phyloP scores from a whole-genome alignment of 306 rosid genomes.

The Prunus kanzakura region DNA sequence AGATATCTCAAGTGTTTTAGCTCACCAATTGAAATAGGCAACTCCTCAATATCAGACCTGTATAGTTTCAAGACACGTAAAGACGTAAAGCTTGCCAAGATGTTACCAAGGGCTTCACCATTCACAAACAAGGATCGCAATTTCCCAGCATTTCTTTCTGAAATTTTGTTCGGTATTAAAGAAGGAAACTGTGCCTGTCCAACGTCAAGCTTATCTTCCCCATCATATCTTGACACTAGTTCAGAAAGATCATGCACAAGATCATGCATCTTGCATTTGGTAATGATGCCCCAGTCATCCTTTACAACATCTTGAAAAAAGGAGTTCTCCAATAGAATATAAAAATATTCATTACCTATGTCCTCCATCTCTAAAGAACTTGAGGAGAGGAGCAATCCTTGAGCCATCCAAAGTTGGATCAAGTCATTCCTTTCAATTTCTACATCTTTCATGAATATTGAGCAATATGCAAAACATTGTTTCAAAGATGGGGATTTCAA shows the following conservation, averaged over 20 bases:
- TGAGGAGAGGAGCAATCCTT: too few species aligned
- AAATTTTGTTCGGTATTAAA: background rate
- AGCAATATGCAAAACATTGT: slow-evolving; percentile 28
- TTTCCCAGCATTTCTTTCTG: background rate
- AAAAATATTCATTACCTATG: slow-evolving; percentile 1
- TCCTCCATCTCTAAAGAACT: background rate
- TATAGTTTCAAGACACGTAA: too few species aligned
- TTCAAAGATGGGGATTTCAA: slow-evolving; percentile 1
- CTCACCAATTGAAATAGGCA: too few species aligned
- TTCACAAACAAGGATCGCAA: background rate
- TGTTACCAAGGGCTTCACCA: too few species aligned
- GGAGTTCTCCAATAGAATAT: background rate
- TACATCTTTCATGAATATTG: background rate
- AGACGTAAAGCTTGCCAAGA: too few species aligned
- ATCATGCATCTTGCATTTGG: background rate
- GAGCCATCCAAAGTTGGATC: too few species aligned
- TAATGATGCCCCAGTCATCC: background rate
- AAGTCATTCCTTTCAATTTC: background rate
- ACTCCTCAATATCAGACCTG: too few species aligned
- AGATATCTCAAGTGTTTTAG: too few species aligned
- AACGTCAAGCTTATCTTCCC: background rate
- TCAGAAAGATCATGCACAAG: slow-evolving; percentile 11
- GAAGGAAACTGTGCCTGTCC: background rate
- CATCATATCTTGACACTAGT: background rate
- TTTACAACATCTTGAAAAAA: background rate